phyloP scores from a whole-genome alignment of 2,329 filamentous ascomycete species.

The Pleomassaria siparia region DNA sequence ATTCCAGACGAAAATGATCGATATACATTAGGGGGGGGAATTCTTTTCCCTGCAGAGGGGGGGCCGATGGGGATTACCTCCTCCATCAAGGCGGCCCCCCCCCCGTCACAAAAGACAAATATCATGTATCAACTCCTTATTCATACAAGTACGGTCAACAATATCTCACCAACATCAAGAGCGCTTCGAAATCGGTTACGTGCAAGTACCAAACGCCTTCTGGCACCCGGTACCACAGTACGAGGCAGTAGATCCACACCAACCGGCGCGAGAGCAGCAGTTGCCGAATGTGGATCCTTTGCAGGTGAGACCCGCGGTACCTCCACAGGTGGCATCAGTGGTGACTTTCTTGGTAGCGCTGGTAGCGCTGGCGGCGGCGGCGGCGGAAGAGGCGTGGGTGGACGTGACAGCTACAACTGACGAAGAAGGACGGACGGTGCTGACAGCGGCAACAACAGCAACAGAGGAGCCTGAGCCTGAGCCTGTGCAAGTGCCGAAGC shows the following conservation, averaged over 20 bases:
- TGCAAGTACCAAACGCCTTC: constrained; percentile 19
- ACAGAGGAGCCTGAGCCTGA: no score
- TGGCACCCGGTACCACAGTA: constrained; percentile 22
- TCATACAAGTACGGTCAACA: no score
- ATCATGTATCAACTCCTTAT: neutral
- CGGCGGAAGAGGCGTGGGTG: constrained; percentile 2
- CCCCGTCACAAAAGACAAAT: neutral
- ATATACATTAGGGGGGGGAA: no score
- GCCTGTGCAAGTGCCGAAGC: constrained; percentile 32
- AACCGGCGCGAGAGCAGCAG: constrained; percentile 49
- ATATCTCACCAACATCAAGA: no score
- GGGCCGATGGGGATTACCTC: no score
- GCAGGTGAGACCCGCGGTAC: constrained; percentile 2
- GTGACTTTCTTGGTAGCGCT: neutral
- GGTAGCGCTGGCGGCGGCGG: no score
- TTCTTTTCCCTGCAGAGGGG: no score
- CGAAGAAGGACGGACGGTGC: neutral
- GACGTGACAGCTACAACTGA: constrained; percentile 3
- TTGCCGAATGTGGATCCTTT: constrained; percentile 16
- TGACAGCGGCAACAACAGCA: neutral
- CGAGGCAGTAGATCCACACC: constrained; percentile 39
- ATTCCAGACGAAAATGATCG: no score
- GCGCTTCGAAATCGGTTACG: constrained; percentile 1
- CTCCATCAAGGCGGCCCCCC: no score
- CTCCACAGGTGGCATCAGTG: constrained; percentile 3